Evolutionary conservation across 2,329 filamentous ascomycete genomes (phyloP), one percentile per base, ranked within the genome.

Genomic region (Fusarium subtropicale): DNA sequence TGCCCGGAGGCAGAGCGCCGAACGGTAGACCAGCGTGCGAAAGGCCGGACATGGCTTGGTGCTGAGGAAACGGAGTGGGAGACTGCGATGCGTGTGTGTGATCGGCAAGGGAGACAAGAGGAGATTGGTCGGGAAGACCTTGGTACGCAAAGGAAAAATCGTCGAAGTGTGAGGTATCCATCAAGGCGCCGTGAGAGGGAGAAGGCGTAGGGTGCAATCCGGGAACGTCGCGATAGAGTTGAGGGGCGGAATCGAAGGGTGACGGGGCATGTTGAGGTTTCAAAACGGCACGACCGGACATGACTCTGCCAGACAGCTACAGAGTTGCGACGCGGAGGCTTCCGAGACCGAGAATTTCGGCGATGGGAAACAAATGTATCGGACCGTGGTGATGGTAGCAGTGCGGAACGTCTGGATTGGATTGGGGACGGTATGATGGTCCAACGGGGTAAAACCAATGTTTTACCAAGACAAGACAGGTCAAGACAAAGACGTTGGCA

Each of bases 61-160:
- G 79, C 42, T 79, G 77, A 20, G 79, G 75, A 42, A 85, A 77
- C 41, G 78, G 75, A 42, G 78, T 79, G 41, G 67, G 66, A 28
- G 74, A 72, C 41, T 75, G 74, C 28, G 66, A 66, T 45, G 69
- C 71, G 67, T 75, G 74, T 64, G 79, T 78, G 18, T 77, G 73
- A n/a, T 80, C 79, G 20, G 76, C 60, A 31, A 78, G 73, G 65
- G 66, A 75, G 60, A 76, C 77, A 71, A 85, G 82, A 24, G 82
- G 76, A 47, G 75, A 75, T 64, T 81, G 80, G 57, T 83, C 82
- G 26, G 79, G 66, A 12, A 85, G 74, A 46, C 68, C 82, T 79
- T 73, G 71, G 71, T 85, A 88, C 5, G 84, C 74, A 69, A 87
- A 88, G 24, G 83, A 78, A 71, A 87, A 88, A 66, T 86, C 83